phyloP scores from a whole-genome alignment of 2,329 filamentous ascomycete species.

The Colletotrichum sp. region DNA sequence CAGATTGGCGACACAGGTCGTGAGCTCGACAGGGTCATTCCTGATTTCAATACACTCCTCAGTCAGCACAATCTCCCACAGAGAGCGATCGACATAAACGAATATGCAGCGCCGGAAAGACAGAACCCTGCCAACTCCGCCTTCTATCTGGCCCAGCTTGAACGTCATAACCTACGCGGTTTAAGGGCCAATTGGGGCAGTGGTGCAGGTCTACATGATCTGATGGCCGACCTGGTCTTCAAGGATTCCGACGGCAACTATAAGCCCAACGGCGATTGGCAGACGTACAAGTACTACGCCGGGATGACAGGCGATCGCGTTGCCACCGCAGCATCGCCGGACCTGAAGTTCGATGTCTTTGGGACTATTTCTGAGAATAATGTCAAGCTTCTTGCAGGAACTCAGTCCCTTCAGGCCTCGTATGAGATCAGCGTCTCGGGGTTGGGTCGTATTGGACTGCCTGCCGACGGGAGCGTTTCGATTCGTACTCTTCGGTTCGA shows the following conservation, averaged over 20 bases:
- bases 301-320: neutral
- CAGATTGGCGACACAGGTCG: neutral
- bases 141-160: neutral
- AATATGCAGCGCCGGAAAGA: neutral
- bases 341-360: neutral
- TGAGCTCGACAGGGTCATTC: neutral
- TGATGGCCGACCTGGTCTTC: neutral
- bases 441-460: neutral
- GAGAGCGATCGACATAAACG: neutral
- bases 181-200: neutral
- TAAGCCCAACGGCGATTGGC: neutral
- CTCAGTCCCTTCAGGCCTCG: neutral
- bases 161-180: neutral
- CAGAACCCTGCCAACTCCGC: neutral
- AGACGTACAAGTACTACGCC: neutral
- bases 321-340: neutral
- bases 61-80: neutral
- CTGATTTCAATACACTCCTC: neutral
- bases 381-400: neutral
- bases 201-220: neutral
- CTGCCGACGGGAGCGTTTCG: neutral
- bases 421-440: neutral
- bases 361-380: neutral
- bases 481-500: neutral
- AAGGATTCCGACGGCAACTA: neutral